Base-by-base conservation (phyloP, 2,329 filamentous ascomycete species). In the Geosmithia flava region DNA sequence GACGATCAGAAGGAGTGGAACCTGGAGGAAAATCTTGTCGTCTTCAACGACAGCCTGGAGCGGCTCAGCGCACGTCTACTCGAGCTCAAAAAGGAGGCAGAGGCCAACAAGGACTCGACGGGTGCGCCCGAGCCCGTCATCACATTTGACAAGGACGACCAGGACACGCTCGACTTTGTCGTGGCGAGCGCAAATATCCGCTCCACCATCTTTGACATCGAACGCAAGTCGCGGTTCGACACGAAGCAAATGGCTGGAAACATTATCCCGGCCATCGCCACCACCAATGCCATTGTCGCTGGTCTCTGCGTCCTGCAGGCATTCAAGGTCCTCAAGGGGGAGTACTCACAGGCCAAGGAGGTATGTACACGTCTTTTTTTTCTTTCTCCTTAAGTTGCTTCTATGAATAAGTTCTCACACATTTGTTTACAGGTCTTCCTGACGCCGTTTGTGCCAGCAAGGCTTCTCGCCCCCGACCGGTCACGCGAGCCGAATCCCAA, bases 161-260 rank as follows among this genome's bases (percentile, higher is more conserved):
- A 83, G 37, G 91, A 97, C 60, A 96, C 91, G 0, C 74, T 98
- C 7, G 90, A 98, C 60, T 97, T 98, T 62, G 93, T 98, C 7
- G 79, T 89, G 1, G 81, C 93, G 1, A 87, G 85, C 55, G 88
- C 91, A 29, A 98, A 98, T 58, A 78, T 98, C 20, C 80, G 93
- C 43, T 93, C 91, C 1, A 73, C 79, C 20, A 75, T 95, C n/a
- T 98, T 98, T 60, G 85, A 82, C 49, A 95, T 98, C 50, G 85
- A 91, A 48, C 69, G 73, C 4, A 91, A 88, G 62, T 95, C 89
- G 20, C 88, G 94, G 50, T 98, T 97, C 59, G 90, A 97, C 60
- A 90, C 93, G 58, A 98, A 98, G 69, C 86, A 98, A 67, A 98
- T 97, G 91, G 93, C 93, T 3, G 93, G 93, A 48, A 98, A 98